These are phyloP conservation scores for Pleurotus sapidus DNA, from an alignment of 768 basidiomycete species.

Conservation along the genomic window DNA sequence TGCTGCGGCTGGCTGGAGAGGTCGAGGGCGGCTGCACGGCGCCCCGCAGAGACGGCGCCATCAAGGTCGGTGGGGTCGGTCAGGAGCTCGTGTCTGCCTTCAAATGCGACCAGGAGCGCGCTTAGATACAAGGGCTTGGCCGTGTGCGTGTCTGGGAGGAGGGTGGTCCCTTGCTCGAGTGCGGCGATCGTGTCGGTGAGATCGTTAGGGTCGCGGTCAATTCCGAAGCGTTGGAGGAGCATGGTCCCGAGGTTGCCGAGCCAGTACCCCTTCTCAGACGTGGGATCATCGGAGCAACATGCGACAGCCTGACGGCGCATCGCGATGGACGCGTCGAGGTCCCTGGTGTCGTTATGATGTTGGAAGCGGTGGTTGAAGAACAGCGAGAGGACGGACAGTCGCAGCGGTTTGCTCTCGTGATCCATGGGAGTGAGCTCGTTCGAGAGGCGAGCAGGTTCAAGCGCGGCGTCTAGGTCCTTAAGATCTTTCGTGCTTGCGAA, in stretches of 20 bases:
- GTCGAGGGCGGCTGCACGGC: neutral
- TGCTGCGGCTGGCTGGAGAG: no score
- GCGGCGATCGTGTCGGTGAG: neutral
- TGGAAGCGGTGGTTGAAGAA: neutral
- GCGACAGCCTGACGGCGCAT: neutral
- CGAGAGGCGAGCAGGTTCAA: no score
- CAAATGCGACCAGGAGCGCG: neutral
- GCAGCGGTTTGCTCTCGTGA: no score
- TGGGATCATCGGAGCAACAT: neutral
- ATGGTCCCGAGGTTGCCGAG: neutral
- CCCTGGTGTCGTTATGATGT: neutral
- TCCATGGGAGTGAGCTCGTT: no score
- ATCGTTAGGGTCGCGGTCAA: neutral
- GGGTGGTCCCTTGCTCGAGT: neutral
- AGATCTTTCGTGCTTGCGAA: no score
- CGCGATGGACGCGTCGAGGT: neutral
- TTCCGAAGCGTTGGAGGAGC: neutral
- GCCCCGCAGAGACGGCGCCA: neutral
- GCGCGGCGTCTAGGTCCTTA: no score
- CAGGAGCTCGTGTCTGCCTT: neutral
- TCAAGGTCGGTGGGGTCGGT: slow-evolving; percentile 5
- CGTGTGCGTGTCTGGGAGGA: neutral
- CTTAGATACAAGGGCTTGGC: neutral
- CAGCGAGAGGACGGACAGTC: neutral
- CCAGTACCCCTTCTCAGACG: neutral